A percentile compares a stretch with the other conserved stretches of the same genome.
Evolutionary conservation across 2,329 filamentous ascomycete genomes (phyloP).

Genomic region (Fusarium beomiforme): DNA sequence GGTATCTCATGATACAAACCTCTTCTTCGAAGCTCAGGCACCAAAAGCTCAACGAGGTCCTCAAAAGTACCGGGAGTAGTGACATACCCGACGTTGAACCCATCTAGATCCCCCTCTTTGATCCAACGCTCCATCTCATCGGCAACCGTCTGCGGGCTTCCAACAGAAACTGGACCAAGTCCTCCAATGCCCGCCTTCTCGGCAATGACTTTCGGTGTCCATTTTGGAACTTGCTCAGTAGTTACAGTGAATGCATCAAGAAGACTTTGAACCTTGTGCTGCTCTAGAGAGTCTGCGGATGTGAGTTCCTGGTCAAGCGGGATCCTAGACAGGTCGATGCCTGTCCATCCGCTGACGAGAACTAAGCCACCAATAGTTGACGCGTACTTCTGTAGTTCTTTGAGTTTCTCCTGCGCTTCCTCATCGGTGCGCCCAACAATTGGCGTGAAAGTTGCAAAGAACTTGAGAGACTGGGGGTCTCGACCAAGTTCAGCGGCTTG

Average conservation of each 20-base stretch:
- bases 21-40: constrained; percentile 44
- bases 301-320: constrained; percentile 67
- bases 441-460: constrained; percentile 62
- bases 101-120: constrained; percentile 53
- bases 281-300: constrained; percentile 63
- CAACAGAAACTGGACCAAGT: constrained; percentile 49
- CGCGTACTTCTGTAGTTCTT: constrained; percentile 61
- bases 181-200: constrained; percentile 55
- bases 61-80: constrained; percentile 53
- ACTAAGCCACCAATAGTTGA: constrained; percentile 64
- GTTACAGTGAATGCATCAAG: constrained; percentile 60
- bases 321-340: constrained; percentile 67
- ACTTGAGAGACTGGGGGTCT: constrained; percentile 66
- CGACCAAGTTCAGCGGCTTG: constrained; percentile 61
- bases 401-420: constrained; percentile 63
- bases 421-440: constrained; percentile 61
- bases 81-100: constrained; percentile 55
- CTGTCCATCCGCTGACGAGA: constrained; percentile 67
- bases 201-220: constrained; percentile 57
- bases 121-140: constrained; percentile 58
- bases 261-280: constrained; percentile 60
- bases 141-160: constrained; percentile 54
- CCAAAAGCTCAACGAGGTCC: constrained; percentile 46
- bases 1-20: constrained; percentile 43
- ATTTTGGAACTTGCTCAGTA: constrained; percentile 54